These are phyloP conservation scores for Stephanocyclus meneghinianus DNA, from an alignment of 352 stramenopile genomes.

Conservation along the genomic window DNA sequence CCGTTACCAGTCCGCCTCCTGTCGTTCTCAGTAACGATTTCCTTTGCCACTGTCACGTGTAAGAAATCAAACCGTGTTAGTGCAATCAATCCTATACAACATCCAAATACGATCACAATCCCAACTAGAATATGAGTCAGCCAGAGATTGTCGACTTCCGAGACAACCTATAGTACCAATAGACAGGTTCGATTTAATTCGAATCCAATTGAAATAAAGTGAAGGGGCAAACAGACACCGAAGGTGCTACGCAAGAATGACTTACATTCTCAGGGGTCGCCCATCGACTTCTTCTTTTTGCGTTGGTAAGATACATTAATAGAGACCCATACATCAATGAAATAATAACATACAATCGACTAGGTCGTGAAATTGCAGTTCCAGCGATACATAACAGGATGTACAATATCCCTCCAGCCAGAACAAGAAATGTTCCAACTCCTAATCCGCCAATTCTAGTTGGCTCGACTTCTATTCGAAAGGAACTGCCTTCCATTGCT, in stretches of 20 bases:
- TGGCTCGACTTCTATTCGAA: slow-evolving; percentile 15
- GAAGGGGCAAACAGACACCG: background rate
- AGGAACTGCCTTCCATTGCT: background rate
- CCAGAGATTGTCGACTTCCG: slow-evolving; percentile 17
- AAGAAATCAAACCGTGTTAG: slow-evolving; percentile 12
- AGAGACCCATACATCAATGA: slow-evolving; percentile 13
- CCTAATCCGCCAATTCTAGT: slow-evolving; percentile 22
- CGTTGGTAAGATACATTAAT: slow-evolving; percentile 18
- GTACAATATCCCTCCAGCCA: slow-evolving; percentile 14
- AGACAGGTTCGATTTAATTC: background rate
- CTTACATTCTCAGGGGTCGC: slow-evolving; percentile 17
- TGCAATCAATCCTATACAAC: slow-evolving; percentile 1
- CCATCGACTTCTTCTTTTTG: slow-evolving; percentile 16
- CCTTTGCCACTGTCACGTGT: slow-evolving; percentile 12
- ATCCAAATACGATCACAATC: background rate
- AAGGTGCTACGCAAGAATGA: background rate
- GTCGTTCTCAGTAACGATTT: slow-evolving; percentile 16
- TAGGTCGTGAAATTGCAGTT: background rate
- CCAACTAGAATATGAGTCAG: slow-evolving; percentile 23
- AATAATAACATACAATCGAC: background rate
- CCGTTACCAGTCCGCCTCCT: slow-evolving; percentile 3
- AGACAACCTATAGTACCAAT: slow-evolving; percentile 9
- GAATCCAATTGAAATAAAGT: background rate
- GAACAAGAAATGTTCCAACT: slow-evolving; percentile 18
- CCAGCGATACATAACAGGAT: slow-evolving; percentile 15